Base-by-base conservation (phyloP, 1,284 basidiomycete genomes). In the Phellinidium pouzarii region DNA sequence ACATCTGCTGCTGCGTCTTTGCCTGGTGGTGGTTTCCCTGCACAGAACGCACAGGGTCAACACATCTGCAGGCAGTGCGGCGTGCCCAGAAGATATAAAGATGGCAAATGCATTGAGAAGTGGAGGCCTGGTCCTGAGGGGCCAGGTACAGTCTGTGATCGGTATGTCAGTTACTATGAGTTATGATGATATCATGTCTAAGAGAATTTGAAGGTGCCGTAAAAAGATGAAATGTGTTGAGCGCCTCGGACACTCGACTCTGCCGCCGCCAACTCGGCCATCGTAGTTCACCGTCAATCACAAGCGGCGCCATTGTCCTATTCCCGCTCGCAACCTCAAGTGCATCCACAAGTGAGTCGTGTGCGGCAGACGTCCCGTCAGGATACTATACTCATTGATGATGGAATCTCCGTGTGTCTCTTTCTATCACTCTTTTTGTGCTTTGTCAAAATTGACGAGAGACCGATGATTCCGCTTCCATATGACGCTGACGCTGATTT, bases 191-290 rank as follows among this genome's bases (percentile, higher is more conserved):
- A 12, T 2, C 8, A n/a, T 17, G 27, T 6, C 14, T 34, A 11
- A n/a, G n/a, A n/a, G n/a, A 20, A 38, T 14, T 47, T 56, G 27
- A 55, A 82, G 80, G 51, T 88, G 87, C 67, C 76, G 87, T 50
- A 90, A 90, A 68, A 89, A 90, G 67, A 89, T 89, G 87, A 88
- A 88, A 68, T 79, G 87, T 1, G 82, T 87, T 38, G 87, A 89
- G 65, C 73, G 84, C 14, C 72, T 85, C 8, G 84, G 4, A 87
- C 84, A 14, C 64, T 85, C 4, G 80, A 81, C 52, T 36, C 46
- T 27, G 17, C 44, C 23, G 37, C 52, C 20, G 44, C 40, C 9
- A 19, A n/a, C 31, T 19, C 49, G 55, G 64, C 40, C 60, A 57
- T 0, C 61, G 63, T 49, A 69, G 63, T 26, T 59, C 64, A 22